Base-by-base conservation (phyloP, 2,329 filamentous ascomycete species). In the Fusarium xyrophilum region DNA sequence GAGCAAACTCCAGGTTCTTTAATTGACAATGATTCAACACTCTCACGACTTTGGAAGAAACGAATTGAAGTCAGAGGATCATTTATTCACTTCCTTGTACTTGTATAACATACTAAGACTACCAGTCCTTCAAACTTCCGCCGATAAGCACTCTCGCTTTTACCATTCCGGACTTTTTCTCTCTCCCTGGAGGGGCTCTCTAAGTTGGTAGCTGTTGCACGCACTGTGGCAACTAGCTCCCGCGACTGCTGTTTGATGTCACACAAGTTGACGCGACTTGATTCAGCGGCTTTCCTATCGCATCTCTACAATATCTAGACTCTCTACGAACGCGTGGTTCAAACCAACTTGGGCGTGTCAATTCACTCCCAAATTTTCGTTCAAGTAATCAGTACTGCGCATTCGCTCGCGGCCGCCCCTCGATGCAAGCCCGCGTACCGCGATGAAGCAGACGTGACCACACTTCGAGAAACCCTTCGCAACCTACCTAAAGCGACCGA, bases 141-240 rank as follows among this genome's bases (percentile, higher is more conserved):
- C 21, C 7, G 32, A 23, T 19, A 50, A 38, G 17, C 23, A 25
- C 19, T 19, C 25, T 25, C 30, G 21, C 30, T 25, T 25, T n/a
- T 25, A 50, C 17, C 19, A 36, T 36, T 50, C 46, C 32, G 21
- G 17, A n/a, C 46, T 27, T 36, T 36, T 36, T 50, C 12, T 38
- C 9, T n/a, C 17, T 38, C 23, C 46, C 46, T 38, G 32, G 46
- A 50, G 23, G 23, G 46, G 46, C 46, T 36, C 32, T 43, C n/a
- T 33, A 19, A 21, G 28, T 33, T 17, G 6, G 32, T 25, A 54
- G 60, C 40, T 56, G 70, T 74, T 70, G 69, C 71, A 70, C 70
- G 73, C 73, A 75, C 73, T 75, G 73, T 75, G 69, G 57, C 62
- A 67, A 70, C 63, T 65, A 69, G 72, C 65, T 73, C 40, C 66